These are phyloP conservation scores for Wickerhamiella cacticola DNA, from an alignment of 805 yeast species.

Conservation along the genomic window DNA sequence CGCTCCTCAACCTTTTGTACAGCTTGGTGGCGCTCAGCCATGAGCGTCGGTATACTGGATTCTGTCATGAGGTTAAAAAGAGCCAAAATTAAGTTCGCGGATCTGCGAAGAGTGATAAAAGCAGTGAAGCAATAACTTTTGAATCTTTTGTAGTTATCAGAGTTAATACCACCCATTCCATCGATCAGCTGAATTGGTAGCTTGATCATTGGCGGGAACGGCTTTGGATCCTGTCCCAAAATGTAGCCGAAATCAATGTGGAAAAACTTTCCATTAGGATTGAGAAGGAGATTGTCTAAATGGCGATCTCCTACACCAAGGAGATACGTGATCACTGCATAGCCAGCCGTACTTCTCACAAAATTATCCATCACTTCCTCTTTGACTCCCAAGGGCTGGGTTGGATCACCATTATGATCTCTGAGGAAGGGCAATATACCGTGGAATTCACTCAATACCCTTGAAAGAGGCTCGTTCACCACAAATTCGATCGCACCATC, in stretches of 20 bases:
- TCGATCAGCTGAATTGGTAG: constrained; percentile 92
- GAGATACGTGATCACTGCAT: constrained; percentile 88
- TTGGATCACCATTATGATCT: constrained; percentile 47
- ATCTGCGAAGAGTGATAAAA: constrained; percentile 77
- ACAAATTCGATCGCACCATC: constrained; percentile 92
- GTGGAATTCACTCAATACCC: constrained; percentile 59
- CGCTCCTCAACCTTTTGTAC: constrained; percentile 87
- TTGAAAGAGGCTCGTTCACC: constrained; percentile 82
- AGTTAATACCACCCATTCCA: constrained; percentile 91
- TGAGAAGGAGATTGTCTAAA: constrained; percentile 73
- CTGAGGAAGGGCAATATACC: constrained; percentile 64
- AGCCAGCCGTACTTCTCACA: constrained; percentile 92
- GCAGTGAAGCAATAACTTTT: constrained; percentile 91
- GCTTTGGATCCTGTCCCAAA: constrained; percentile 93
- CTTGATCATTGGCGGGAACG: constrained; percentile 97
- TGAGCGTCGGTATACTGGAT: constrained; percentile 83
- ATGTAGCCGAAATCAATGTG: constrained; percentile 98
- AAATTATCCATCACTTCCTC: constrained; percentile 80
- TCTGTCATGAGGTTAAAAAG: constrained; percentile 88
- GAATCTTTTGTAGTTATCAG: constrained; percentile 75
- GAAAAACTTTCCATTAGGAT: constrained; percentile 80
- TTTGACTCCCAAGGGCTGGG: constrained; percentile 34
- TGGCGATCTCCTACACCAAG: constrained; percentile 97
- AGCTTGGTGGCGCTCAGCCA: constrained; percentile 72
- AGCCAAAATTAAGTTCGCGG: constrained; percentile 79